phyloP scores from a whole-genome alignment of 1,284 basidiomycete genomes.

The Peniophora sp. region DNA sequence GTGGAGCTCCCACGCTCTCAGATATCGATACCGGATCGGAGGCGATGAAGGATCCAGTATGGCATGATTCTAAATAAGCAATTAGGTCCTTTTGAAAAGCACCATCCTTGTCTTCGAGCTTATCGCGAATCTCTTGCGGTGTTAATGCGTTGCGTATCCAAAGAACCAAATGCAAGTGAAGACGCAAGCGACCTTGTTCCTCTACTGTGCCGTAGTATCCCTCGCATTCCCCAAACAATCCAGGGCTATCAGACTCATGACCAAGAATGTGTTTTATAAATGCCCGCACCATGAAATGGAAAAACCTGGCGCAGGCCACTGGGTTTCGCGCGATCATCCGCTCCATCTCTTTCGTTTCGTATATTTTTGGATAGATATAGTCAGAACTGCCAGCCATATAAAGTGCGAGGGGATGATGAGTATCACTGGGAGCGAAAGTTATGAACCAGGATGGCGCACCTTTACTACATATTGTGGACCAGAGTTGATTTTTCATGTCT shows the following conservation, averaged over 20 bases:
- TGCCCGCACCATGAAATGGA: conserved; percentile 3
- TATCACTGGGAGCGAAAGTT: conserved; percentile 23
- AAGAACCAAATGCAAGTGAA: conserved; percentile 14
- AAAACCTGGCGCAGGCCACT: conserved; percentile 2
- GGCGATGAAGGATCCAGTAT: conserved; percentile 3
- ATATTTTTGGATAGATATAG: neutral
- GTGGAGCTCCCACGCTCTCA: neutral
- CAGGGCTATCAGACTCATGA: neutral
- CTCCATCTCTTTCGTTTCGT: neutral
- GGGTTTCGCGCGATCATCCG: neutral
- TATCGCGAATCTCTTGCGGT: conserved; percentile 9
- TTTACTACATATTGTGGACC: conserved; percentile 22
- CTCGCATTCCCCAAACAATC: conserved; percentile 8
- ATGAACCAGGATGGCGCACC: conserved; percentile 29
- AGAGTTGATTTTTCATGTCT: conserved; percentile 28
- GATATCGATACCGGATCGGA: neutral
- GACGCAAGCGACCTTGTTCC: conserved; percentile 8
- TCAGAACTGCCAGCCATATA: neutral
- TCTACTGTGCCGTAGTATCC: conserved; percentile 13
- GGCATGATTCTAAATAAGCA: conserved; percentile 10
- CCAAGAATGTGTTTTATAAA: conserved; percentile 6
- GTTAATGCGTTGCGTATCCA: conserved; percentile 9
- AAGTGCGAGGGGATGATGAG: neutral
- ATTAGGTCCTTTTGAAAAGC: conserved; percentile 12
- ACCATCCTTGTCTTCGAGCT: conserved; percentile 13